A percentile compares a stretch with the other conserved stretches of the same genome.
These are phyloP conservation scores for Scalesia atractyloides DNA, from an alignment of 129 eudicot species.

Conservation along the genomic window DNA sequence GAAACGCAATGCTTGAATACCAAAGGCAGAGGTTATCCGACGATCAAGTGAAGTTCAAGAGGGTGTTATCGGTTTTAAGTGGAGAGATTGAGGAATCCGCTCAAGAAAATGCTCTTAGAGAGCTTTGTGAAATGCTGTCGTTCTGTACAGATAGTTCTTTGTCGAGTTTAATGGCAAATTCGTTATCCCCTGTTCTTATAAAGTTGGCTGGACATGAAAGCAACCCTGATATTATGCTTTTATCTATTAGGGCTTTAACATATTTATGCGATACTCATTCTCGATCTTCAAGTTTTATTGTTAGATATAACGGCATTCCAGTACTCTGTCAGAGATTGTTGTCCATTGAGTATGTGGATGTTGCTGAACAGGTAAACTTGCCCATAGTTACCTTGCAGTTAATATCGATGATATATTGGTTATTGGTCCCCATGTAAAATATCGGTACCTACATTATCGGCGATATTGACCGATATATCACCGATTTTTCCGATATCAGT, in stretches of 20 bases:
- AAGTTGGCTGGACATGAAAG: constrained; percentile 68
- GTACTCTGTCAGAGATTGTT: constrained; percentile 71
- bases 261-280: constrained; percentile 83
- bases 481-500: no score
- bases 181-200: constrained; percentile 68
- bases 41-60: constrained; percentile 59
- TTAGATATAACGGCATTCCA: constrained; percentile 67
- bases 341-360: constrained; percentile 81
- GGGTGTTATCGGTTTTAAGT: constrained; percentile 50
- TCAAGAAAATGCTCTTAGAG: constrained; percentile 73
- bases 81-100: constrained; percentile 57
- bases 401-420: no score
- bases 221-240: constrained; percentile 82
- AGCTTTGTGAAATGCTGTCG: constrained; percentile 81
- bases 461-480: no score
- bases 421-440: no score
- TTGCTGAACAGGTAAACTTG: constrained; percentile 82
- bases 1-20: constrained; percentile 40
- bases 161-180: constrained; percentile 63
- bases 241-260: constrained; percentile 85
- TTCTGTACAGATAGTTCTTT: constrained; percentile 72
- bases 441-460: no score
- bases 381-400: not conserved
- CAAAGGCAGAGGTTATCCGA: constrained; percentile 45
- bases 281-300: constrained; percentile 65